Base-by-base conservation (phyloP, 768 basidiomycete genomes). In the Trametopsis cervina region DNA sequence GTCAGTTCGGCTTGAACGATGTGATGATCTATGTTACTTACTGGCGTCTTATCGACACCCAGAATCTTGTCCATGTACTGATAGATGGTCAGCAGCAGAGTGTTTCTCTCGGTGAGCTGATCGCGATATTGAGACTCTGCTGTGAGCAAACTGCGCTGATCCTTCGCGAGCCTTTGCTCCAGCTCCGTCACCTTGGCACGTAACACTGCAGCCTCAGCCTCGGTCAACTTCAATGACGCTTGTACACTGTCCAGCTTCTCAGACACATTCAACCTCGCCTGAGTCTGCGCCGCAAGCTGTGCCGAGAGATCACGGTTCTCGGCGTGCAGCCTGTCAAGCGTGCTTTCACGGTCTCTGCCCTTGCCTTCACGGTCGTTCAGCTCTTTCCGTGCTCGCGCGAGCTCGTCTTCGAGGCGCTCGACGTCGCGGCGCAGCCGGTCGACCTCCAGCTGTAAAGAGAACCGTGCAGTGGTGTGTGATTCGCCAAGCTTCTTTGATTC, bases 1-100 rank as follows among this genome's bases (percentile, higher is more conserved):
- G 24, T 46, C 25, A 53, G 40, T 42, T 27, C 40, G 1, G 37
- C 18, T 41, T 18, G 3, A 13, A 20, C 29, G 23, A 50, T 27
- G 10, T 13, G 4, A 21, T 47, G 12, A 23, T 46, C 27, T 17
- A 22, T 6, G n/a, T 24, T 15, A 71, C 85, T 56, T 55, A 90
- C 87, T 33, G 85, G 81, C 0, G 84, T 85, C 72, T 85, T 89
- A 60, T 92, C 89, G 18, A 89, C 83, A 0, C 92, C 92, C 15
- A 94, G 72, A 55, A 96, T 91, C 71, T 86, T 89, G 57, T 96
- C 94, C 74, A 95, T 78, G 61, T 94, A 93, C 66, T 96, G 92
- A 64, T 91, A 96, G 22, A 96, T 89, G 6, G 90, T 91, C 57
- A 96, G 70, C 45, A 97, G 69, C 24, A 97, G 72, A 21, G 91